phyloP scores from a whole-genome alignment of 352 stramenopile species.

The Globisporangium heterothallicum region DNA sequence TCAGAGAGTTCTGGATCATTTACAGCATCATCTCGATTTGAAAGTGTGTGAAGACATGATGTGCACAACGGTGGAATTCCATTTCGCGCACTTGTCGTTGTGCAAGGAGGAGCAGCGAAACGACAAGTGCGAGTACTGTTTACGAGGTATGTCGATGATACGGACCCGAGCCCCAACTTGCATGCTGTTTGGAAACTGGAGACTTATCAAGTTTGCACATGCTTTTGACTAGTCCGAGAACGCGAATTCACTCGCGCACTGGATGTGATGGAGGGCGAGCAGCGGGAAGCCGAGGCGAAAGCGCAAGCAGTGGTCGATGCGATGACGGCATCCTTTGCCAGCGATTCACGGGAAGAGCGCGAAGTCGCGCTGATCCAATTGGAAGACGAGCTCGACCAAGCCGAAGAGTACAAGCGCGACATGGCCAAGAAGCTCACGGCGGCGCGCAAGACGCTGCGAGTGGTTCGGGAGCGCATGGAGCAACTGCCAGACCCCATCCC shows the following conservation, averaged over 20 bases:
- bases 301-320: conserved; percentile 47
- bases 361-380: conserved; percentile 42
- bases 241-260: conserved; percentile 37
- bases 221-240: conserved; percentile 32
- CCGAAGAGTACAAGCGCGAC: conserved; percentile 44
- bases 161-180: too few species aligned
- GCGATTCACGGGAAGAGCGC: conserved; percentile 28
- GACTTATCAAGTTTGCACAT: too few species aligned
- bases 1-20: conserved; percentile 45
- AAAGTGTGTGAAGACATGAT: conserved; percentile 44
- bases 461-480: conserved; percentile 35
- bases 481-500: conserved; percentile 15
- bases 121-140: conserved; percentile 48
- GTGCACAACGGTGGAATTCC: conserved; percentile 50
- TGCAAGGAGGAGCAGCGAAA: conserved; percentile 30
- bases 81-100: conserved; percentile 51
- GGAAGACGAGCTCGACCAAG: conserved; percentile 56
- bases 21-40: conserved; percentile 58
- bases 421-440: conserved; percentile 32
- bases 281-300: conserved; percentile 41
- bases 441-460: conserved; percentile 22
- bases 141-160: conserved; percentile 18
- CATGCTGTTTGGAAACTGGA: too few species aligned
- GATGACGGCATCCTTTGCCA: conserved; percentile 39
- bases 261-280: conserved; percentile 45